These are phyloP conservation scores for Peronospora belbahrii DNA, from an alignment of 352 stramenopile species.

Conservation along the genomic window DNA sequence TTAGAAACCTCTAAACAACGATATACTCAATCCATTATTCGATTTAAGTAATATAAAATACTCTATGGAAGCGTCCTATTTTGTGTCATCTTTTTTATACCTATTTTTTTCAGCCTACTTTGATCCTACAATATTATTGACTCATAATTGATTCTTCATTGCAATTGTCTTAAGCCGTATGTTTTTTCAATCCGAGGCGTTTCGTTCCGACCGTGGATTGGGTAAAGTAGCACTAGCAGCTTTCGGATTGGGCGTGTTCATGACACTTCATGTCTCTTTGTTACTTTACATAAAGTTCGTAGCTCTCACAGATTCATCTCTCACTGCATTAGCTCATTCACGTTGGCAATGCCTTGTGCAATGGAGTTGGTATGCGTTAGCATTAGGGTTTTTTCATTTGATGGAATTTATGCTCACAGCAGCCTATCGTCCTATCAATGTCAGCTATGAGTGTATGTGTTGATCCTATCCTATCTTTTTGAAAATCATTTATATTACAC, in stretches of 20 bases:
- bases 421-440: constrained; percentile 62
- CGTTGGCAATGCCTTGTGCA: constrained; percentile 49
- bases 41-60: no score
- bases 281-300: constrained; percentile 31
- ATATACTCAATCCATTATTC: no score
- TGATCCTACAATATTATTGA: no score
- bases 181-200: constrained; percentile 70
- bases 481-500: no score
- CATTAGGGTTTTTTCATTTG: constrained; percentile 78
- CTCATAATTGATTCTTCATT: neutral
- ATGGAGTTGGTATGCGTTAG: constrained; percentile 72
- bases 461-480: no score
- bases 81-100: no score
- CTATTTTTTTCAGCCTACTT: no score
- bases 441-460: constrained; percentile 78
- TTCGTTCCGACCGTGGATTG: constrained; percentile 66
- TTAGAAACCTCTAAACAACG: no score
- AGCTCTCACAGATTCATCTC: constrained; percentile 4
- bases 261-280: constrained; percentile 57
- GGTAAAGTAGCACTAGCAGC: constrained; percentile 68
- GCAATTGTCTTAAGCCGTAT: constrained; percentile 22
- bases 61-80: no score
- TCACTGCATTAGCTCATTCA: constrained; percentile 8
- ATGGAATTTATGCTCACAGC: constrained; percentile 81
- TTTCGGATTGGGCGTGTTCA: constrained; percentile 65